Percentiles rank a stretch among this genome's conserved stretches.
Evolutionary conservation across 169 alveolate genomes (phyloP).

Genomic region (Plasmodium berghei): DNA sequence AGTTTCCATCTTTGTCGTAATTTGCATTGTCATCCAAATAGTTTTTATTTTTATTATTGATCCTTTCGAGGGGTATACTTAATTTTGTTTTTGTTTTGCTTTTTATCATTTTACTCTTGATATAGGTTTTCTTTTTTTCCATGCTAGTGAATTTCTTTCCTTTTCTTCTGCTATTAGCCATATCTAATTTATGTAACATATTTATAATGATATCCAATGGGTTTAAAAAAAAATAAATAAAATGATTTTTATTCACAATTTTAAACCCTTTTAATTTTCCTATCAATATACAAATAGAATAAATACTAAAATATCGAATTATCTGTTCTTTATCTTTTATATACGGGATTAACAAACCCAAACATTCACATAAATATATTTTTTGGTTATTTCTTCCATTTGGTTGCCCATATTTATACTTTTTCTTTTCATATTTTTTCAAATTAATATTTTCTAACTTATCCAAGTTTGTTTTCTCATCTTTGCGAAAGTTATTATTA

Average conservation of each 20-base stretch:
- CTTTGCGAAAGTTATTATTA: too few species aligned
- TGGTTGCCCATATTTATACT: not conserved
- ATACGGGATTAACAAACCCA: slow-evolving; percentile 69
- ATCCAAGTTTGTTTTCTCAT: too few species aligned
- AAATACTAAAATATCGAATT: slow-evolving; percentile 50
- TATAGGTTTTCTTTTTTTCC: not conserved
- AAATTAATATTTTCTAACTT: too few species aligned
- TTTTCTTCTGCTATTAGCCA: not conserved
- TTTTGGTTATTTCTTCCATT: not conserved
- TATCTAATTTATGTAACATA: not conserved
- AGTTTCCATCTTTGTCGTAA: not conserved
- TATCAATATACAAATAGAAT: slow-evolving; percentile 45
- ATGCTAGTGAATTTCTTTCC: not conserved
- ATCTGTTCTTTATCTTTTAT: slow-evolving; percentile 59
- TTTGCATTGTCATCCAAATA: not conserved
- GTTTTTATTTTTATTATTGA: not conserved
- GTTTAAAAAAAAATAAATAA: slow-evolving; percentile 66
- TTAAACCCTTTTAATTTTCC: slow-evolving; percentile 26
- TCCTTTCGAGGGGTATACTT: too few species aligned
- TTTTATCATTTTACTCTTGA: not conserved
- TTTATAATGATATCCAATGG: slow-evolving; percentile 40
- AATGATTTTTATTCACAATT: slow-evolving; percentile 33
- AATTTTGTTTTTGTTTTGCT: not conserved
- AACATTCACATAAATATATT: slow-evolving; percentile 58
- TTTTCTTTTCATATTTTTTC: too few species aligned